Evolutionary conservation across 805 yeast species (phyloP), one percentile per base, ranked within the genome.

Genomic region (Candida odintsovae): DNA sequence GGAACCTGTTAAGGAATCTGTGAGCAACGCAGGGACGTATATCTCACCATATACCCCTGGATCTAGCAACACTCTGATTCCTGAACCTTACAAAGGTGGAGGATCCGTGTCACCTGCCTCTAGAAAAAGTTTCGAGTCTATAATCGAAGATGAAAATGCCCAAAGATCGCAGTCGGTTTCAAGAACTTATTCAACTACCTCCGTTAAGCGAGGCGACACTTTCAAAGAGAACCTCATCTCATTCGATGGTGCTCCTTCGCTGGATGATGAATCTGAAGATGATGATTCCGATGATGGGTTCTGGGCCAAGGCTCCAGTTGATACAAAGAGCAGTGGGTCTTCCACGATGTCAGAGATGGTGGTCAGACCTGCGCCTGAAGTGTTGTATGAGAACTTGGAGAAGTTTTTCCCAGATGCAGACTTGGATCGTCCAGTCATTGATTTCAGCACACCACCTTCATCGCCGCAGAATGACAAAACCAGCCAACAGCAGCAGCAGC

Each of bases 301-400:
- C 46, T 82, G 84, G 77, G 84, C 85, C 1, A 78, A 78, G 43
- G 61, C 66, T 0, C 73, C 73, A 5, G 46, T 53, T 16, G 53
- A 48, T 19, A 49, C 46, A 2, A 53, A 51, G 22, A 50, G 50
- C 38, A 52, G 56, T 12, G 56, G 60, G 38, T 56, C 57, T 20
- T 58, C 67, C 12, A 47, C 57, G 52, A 70, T 56, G 21, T 49
- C 58, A 23, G 68, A 67, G 46, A 79, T 83, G 88, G 82, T 84
- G 8, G 83, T 94, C 15, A 80, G 99, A 62, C 99, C 99, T 2
- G 90, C 98, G 0, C 85, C 96, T 1, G 98, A 92, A 59, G 95
- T 87, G 38, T 84, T 94, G 26, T 94, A 90, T 62, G 88, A 89
- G 46, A 90, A 94, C 57, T 75, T 94, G 51, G 99, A 94, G 55